These are phyloP conservation scores for Pyracantha coccinea DNA, from an alignment of 331 rosid species.

Conservation along the genomic window DNA sequence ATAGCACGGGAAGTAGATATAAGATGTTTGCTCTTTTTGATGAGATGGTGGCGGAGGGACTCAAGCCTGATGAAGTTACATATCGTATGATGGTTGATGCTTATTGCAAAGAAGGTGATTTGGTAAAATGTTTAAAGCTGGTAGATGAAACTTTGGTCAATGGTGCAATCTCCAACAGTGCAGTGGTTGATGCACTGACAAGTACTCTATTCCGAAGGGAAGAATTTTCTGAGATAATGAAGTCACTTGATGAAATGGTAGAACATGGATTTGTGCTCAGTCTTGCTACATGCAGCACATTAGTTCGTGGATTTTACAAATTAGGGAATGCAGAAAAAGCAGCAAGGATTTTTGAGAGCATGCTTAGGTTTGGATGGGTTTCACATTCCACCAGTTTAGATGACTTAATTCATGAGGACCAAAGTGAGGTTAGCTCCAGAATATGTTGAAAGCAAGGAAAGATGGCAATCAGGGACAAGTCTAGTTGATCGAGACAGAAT, in stretches of 20 bases:
- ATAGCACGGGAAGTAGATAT: constrained; percentile 19
- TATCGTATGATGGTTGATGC: constrained; percentile 31
- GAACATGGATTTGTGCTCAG: constrained; percentile 16
- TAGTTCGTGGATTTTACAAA: constrained; percentile 18
- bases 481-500: not conserved
- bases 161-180: constrained; percentile 16
- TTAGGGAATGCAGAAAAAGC: constrained; percentile 18
- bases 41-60: constrained; percentile 37
- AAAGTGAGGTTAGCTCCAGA: not conserved
- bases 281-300: constrained; percentile 11
- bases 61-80: constrained; percentile 28
- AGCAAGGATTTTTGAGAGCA: constrained; percentile 12
- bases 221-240: constrained; percentile 8
- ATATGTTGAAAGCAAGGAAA: constrained; percentile 1
- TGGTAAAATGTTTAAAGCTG: constrained; percentile 26
- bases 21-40: constrained; percentile 34
- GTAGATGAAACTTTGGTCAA: constrained; percentile 30
- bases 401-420: constrained; percentile 15
- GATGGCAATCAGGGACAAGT: not conserved
- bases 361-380: constrained; percentile 25
- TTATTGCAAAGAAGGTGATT: constrained; percentile 32
- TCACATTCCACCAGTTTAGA: constrained; percentile 13
- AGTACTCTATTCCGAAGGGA: constrained; percentile 14
- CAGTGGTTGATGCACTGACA: constrained; percentile 12
- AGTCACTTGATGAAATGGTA: constrained; percentile 26